Conservation (phyloP, 2,329 filamentous ascomycete genomes). For the Penicillium sp. region DNA sequence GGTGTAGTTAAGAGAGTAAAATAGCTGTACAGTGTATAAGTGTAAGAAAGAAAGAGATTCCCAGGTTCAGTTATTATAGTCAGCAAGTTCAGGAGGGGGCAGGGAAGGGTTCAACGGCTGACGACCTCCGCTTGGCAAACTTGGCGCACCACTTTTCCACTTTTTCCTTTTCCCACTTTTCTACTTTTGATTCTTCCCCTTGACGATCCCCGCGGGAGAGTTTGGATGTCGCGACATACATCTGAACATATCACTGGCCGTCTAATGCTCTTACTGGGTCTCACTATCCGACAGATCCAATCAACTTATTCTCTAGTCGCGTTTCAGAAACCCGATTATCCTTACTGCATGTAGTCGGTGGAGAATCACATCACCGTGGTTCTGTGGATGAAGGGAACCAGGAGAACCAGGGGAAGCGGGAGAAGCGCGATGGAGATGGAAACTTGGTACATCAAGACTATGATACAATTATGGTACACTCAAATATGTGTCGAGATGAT, state of each 20-base stretch:
- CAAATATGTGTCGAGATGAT: background rate
- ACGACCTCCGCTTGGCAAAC: background rate
- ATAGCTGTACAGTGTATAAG: background rate
- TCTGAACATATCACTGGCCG: too few relatives aligned
- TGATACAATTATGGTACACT: background rate
- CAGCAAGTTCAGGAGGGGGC: background rate
- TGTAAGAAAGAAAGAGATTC: background rate
- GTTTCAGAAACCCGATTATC: constrained; percentile 2
- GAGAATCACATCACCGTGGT: background rate
- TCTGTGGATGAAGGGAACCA: background rate
- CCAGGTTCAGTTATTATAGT: background rate
- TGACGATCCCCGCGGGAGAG: background rate
- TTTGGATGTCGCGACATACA: too few relatives aligned
- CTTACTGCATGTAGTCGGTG: constrained; percentile 11
- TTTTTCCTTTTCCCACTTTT: background rate
- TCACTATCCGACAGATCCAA: constrained; percentile 1
- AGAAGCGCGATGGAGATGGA: background rate
- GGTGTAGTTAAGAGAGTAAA: background rate
- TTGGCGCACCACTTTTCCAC: background rate
- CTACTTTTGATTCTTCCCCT: background rate
- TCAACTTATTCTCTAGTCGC: background rate
- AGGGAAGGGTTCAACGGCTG: background rate
- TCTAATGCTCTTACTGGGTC: background rate
- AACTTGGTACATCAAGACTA: background rate
- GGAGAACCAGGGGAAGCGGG: background rate